Evolutionary conservation across 148 eudicot species (phyloP), one percentile per base, ranked within the genome.

Genomic region (Camellia lanceoleosa): DNA sequence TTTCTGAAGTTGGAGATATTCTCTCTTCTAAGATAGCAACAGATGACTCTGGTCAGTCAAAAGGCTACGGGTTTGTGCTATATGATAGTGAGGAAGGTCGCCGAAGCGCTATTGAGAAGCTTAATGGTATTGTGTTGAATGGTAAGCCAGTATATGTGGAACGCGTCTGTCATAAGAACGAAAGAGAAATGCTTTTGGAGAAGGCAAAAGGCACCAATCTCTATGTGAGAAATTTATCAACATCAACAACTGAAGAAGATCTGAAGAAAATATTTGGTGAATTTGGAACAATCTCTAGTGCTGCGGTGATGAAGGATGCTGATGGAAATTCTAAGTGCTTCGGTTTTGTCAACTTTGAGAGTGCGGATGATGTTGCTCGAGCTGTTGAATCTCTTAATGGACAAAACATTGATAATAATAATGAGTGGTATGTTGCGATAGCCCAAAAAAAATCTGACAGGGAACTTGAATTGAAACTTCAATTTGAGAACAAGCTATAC

Each of bases 11-110:
- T 80, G 97, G 97, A 13, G 89, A 80, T 79, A 90, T 95, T 60
- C 87, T 91, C 46, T 93, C 98, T 42, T 93, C 97, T 89, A 95
- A 95, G 89, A 87, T 95, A 60, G 96, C 97, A 18, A 92, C 90
- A 0, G 94, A 93, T 84, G 60, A 85, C 49, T 84, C 86, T 80
- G 99, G 99, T 47, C 97, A 92, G 85, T 96, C 99, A 13, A 89
- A 90, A 79, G 98, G 99, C 38, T 91, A 93, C 71, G 99, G 99
- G 15, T 96, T 92, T 89, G 99, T 96, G 78, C 97, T 93, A 84
- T 96, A 89, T 87, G 95, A 94, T 7, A 87, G 51, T 18, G 97
- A 92, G 54, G 97, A 96, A 67, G 84, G 92, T 68, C 98, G 97
- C 16, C 90, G 90, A 79, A 86, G 78, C n/a, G 97, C 99, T 74